Evolutionary conservation across 164 flowering plant genomes (phyloP).

Genomic region (Pachysandra terminalis): DNA sequence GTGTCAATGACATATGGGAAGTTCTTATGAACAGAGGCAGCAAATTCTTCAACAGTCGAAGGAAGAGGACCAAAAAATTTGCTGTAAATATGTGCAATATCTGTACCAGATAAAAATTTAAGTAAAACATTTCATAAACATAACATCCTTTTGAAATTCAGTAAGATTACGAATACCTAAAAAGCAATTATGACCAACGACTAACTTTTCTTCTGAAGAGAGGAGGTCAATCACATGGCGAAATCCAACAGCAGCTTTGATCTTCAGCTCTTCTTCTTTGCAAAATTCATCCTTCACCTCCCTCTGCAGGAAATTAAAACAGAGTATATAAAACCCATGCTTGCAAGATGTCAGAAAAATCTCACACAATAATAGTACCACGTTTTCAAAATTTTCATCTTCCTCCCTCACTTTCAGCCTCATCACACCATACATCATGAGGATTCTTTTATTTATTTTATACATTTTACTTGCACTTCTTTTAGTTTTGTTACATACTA

Average conservation of each 20-base stretch:
- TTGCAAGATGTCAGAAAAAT: background rate
- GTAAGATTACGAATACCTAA: constrained; percentile 46
- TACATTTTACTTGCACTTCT: background rate
- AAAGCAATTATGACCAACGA: constrained; percentile 95
- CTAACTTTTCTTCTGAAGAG: constrained; percentile 70
- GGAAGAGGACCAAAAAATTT: constrained; percentile 90
- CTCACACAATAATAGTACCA: too few relatives aligned
- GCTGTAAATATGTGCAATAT: constrained; percentile 75
- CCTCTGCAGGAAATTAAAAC: constrained; percentile 37
- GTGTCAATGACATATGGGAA: constrained; percentile 77
- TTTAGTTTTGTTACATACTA: too few relatives aligned
- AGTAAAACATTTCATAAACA: background rate
- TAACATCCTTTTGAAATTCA: background rate
- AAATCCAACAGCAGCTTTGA: constrained; percentile 72
- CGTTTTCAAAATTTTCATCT: background rate
- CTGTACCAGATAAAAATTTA: constrained; percentile 36
- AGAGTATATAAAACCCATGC: constrained; percentile 3
- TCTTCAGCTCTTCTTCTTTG: constrained; percentile 44
- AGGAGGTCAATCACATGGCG: constrained; percentile 94
- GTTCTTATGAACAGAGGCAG: constrained; percentile 46
- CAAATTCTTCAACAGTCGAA: constrained; percentile 63
- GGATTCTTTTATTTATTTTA: background rate
- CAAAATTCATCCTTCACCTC: constrained; percentile 46
- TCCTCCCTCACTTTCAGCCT: background rate
- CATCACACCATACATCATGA: background rate